Evolutionary conservation across 805 yeast species (phyloP).

Genomic region (Saturnispora hagleri): DNA sequence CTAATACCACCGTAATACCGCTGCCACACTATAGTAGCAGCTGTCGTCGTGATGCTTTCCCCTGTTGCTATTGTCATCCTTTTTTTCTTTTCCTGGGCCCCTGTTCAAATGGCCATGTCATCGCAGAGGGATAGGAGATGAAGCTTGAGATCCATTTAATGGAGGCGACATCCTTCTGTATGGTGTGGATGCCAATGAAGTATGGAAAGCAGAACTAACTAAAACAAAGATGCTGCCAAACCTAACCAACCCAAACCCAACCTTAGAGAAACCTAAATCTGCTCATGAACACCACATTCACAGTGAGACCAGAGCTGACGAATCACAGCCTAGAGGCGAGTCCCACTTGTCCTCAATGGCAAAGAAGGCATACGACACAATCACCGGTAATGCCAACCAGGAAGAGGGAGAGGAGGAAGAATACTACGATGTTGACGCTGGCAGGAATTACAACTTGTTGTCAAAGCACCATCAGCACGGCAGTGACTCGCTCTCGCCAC

Average conservation of each 20-base stretch:
- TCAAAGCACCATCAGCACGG: background rate
- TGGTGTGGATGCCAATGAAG: background rate
- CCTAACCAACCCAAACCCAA: background rate
- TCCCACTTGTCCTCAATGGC: constrained; percentile 4
- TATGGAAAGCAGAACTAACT: background rate
- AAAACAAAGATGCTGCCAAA: background rate
- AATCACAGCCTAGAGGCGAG: constrained; percentile 9
- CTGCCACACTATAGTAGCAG: too few species aligned
- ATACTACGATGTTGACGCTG: background rate
- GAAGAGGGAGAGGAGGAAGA: background rate
- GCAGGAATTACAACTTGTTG: background rate
- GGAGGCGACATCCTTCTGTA: background rate
- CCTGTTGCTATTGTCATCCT: background rate
- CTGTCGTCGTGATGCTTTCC: background rate
- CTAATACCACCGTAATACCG: background rate
- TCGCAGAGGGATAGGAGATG: background rate
- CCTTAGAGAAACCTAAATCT: background rate
- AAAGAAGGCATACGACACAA: constrained; percentile 5
- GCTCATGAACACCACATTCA: background rate
- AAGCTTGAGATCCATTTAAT: background rate
- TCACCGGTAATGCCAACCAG: background rate
- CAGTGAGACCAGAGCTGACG: background rate
- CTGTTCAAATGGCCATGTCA: background rate
- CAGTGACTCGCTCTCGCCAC: background rate
- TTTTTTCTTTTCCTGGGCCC: background rate